Conservation (phyloP, 371 early-diverging fungal genomes). For the Mucor circinelloides region DNA sequence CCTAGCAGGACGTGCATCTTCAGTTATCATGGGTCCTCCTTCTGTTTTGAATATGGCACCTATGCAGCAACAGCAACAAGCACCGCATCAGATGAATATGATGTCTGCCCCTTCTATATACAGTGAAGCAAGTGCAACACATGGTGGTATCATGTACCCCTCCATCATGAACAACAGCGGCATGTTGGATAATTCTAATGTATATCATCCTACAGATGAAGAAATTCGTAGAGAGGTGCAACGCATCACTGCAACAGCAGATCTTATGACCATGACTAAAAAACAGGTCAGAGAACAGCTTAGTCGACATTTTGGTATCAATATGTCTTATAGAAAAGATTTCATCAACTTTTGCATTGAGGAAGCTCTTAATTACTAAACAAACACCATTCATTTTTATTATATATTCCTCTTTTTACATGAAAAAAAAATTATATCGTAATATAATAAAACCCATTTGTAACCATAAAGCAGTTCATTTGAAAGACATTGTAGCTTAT, state of each 20-base stretch:
- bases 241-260: slow-evolving; percentile 73
- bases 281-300: slow-evolving; percentile 88
- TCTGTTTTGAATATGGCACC: slow-evolving; percentile 10
- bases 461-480: no score
- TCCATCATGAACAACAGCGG: slow-evolving; percentile 1
- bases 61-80: background rate
- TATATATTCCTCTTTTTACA: no score
- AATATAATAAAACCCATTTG: no score
- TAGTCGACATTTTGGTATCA: slow-evolving; percentile 72
- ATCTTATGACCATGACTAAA: slow-evolving; percentile 81
- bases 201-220: slow-evolving; percentile 67
- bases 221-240: slow-evolving; percentile 77
- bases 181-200: slow-evolving; percentile 8
- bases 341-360: slow-evolving; percentile 89
- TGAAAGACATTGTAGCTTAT: no score
- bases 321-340: slow-evolving; percentile 76
- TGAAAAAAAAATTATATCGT: no score
- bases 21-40: slow-evolving; percentile 9
- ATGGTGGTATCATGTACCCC: slow-evolving; percentile 1
- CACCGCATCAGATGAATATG: slow-evolving; percentile 1
- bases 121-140: slow-evolving; percentile 19
- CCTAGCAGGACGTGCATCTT: slow-evolving; percentile 15
- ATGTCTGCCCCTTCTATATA: slow-evolving; percentile 23
- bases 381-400: background rate
- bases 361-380: slow-evolving; percentile 57